These are phyloP conservation scores for Paecilomyces niveus DNA, from an alignment of 2,329 filamentous ascomycete species.

Conservation along the genomic window DNA sequence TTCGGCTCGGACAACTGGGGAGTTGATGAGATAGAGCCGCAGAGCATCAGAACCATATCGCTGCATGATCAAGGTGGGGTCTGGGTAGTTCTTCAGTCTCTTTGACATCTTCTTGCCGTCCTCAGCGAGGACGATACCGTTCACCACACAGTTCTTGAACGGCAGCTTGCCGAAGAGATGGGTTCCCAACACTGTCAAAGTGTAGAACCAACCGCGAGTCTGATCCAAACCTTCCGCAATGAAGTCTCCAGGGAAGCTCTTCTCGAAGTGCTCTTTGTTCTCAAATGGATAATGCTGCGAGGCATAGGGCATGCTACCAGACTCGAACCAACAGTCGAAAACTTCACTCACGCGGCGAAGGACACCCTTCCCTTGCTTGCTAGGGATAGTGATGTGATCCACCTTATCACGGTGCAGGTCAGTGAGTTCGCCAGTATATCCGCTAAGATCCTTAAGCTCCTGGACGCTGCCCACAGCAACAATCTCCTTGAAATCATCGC, in stretches of 20 bases:
- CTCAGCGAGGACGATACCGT: conserved; percentile 86
- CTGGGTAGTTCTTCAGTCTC: conserved; percentile 90
- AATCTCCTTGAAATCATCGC: conserved; percentile 78
- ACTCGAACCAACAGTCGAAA: conserved; percentile 97
- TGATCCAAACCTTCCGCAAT: conserved; percentile 91
- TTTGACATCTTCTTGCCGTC: conserved; percentile 99
- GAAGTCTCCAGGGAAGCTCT: conserved; percentile 83
- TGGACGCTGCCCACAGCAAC: conserved; percentile 79
- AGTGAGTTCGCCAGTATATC: conserved; percentile 72
- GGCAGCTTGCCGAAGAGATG: conserved; percentile 79
- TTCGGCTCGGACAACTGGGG: conserved; percentile 86
- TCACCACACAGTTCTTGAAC: conserved; percentile 95
- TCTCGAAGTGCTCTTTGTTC: conserved; percentile 72
- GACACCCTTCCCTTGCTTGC: conserved; percentile 76
- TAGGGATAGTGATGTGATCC: conserved; percentile 89
- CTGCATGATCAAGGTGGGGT: conserved; percentile 73
- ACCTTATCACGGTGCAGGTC: conserved; percentile 91
- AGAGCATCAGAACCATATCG: conserved; percentile 89
- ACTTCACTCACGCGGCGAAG: conserved; percentile 78
- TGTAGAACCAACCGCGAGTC: conserved; percentile 96
- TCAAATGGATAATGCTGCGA: conserved; percentile 89
- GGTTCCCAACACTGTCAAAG: conserved; percentile 77
- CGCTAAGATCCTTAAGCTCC: conserved; percentile 78
- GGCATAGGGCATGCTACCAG: conserved; percentile 90
- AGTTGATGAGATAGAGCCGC: conserved; percentile 93